Percentiles rank a stretch among this genome's conserved stretches.
These are phyloP conservation scores for Hordeum pubiflorum DNA, from an alignment of 202 grass and related monocot genomes.

Conservation along the genomic window DNA sequence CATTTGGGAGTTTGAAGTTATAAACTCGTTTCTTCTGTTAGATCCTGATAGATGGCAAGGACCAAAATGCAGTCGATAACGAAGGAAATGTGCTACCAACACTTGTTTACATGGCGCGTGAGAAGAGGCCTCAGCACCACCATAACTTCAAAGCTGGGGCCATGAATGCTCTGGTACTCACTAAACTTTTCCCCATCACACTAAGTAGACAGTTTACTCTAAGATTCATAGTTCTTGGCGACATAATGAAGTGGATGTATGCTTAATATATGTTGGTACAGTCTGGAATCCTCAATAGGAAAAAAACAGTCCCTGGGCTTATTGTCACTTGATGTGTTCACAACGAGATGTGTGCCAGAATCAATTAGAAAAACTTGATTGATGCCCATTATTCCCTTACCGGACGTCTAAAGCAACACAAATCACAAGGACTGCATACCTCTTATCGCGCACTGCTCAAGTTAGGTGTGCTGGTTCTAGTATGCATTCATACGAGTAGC, in stretches of 20 bases:
- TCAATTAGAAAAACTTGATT: too few species aligned
- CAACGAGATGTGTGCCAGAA: too few species aligned
- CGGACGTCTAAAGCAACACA: too few species aligned
- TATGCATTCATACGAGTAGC: not conserved
- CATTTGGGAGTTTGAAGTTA: not conserved
- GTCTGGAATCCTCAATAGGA: too few species aligned
- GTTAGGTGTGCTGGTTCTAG: too few species aligned
- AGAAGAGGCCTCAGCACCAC: constrained; percentile 64
- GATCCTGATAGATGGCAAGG: constrained; percentile 48
- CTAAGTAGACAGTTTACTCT: not conserved
- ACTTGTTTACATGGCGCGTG: constrained; percentile 63
- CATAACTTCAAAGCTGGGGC: constrained; percentile 83
- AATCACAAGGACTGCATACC: too few species aligned
- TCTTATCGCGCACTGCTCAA: too few species aligned
- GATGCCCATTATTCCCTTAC: too few species aligned
- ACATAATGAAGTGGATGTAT: not conserved
- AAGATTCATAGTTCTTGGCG: not conserved
- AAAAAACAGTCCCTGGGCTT: too few species aligned
- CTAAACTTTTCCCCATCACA: not conserved
- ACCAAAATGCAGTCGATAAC: constrained; percentile 32
- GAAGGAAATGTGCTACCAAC: constrained; percentile 43
- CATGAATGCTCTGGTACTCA: constrained; percentile 58
- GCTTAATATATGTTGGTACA: too few species aligned
- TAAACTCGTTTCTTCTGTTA: constrained; percentile 18
- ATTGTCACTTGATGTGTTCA: too few species aligned